Conservation (phyloP, 306 rosid genomes). For the Pyrus betulifolia region DNA sequence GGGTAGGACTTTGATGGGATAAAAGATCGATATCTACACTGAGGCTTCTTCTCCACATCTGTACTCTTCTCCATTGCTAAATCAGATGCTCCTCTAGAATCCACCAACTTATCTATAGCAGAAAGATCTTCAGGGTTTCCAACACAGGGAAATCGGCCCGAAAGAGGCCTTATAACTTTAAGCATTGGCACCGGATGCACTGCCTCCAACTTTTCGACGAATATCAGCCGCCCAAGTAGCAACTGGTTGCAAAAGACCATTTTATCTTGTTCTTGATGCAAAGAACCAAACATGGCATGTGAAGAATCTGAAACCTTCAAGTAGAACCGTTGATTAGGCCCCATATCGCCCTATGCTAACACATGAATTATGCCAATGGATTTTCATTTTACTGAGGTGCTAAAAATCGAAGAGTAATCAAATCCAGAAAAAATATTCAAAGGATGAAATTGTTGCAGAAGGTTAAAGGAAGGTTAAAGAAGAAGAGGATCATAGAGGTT, state of each 20-base stretch:
- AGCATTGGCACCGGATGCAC: conserved; percentile 19
- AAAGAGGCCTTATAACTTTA: conserved; percentile 22
- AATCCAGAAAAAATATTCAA: not conserved
- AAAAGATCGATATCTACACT: not conserved
- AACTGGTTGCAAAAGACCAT: conserved; percentile 27
- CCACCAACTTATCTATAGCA: conserved; percentile 7
- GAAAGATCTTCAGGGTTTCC: conserved; percentile 27
- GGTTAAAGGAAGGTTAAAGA: not conserved
- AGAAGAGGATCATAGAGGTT: not conserved
- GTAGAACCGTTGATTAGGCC: conserved; percentile 30
- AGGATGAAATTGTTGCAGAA: not conserved
- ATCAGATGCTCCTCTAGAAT: conserved; percentile 2
- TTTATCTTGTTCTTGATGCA: conserved; percentile 29
- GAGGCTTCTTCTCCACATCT: conserved; percentile 1
- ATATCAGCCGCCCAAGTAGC: conserved; percentile 26
- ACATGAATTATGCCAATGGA: conserved; percentile 2
- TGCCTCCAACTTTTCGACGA: conserved; percentile 20
- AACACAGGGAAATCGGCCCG: conserved; percentile 9
- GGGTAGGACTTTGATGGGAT: conserved; percentile 3
- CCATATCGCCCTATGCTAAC: conserved; percentile 25
- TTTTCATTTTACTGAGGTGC: too few relatives aligned
- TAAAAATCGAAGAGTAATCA: not conserved
- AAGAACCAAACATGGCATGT: conserved; percentile 25
- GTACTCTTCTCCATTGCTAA: not conserved
- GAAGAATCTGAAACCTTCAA: conserved; percentile 35